Conservation (phyloP, 2,329 filamentous ascomycete species). For the Diplodia mutila region DNA sequence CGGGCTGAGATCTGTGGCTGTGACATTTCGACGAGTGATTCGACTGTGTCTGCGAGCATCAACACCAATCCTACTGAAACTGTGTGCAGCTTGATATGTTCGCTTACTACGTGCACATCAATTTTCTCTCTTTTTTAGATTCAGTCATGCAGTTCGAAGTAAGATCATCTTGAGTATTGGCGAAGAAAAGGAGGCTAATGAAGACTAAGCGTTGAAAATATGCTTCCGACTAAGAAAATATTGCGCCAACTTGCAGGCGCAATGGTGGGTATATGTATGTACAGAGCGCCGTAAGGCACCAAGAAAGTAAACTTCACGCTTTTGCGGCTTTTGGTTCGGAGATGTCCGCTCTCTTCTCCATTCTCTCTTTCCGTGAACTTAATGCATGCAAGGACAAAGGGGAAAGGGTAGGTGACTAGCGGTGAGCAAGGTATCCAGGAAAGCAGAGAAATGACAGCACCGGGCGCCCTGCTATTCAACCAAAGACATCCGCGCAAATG, state of each 20-base stretch:
- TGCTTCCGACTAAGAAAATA: conserved; percentile 8
- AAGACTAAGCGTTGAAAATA: neutral
- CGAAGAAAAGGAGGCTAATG: neutral
- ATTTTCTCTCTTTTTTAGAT: neutral
- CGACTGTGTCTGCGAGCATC: neutral
- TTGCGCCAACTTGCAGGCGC: conserved; percentile 1
- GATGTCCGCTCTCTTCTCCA: neutral
- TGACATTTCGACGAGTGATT: neutral
- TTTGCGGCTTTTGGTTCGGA: neutral
- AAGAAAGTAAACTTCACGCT: neutral
- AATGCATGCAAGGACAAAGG: conserved; percentile 1
- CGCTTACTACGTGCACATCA: neutral
- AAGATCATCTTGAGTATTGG: neutral
- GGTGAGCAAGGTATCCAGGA: neutral
- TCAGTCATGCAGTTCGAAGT: neutral
- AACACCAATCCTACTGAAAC: neutral
- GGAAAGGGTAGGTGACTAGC: conserved; percentile 1
- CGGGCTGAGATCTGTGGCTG: too few species aligned
- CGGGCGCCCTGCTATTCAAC: conserved; percentile 23
- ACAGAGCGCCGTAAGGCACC: neutral
- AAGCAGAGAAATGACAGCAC: conserved; percentile 18
- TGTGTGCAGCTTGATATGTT: neutral
- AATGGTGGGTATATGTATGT: conserved; percentile 13
- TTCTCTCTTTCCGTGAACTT: neutral
- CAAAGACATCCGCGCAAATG: conserved; percentile 6